Base-by-base conservation (phyloP, 2,329 filamentous ascomycete species). In the Bimuria novae-zelandiae region DNA sequence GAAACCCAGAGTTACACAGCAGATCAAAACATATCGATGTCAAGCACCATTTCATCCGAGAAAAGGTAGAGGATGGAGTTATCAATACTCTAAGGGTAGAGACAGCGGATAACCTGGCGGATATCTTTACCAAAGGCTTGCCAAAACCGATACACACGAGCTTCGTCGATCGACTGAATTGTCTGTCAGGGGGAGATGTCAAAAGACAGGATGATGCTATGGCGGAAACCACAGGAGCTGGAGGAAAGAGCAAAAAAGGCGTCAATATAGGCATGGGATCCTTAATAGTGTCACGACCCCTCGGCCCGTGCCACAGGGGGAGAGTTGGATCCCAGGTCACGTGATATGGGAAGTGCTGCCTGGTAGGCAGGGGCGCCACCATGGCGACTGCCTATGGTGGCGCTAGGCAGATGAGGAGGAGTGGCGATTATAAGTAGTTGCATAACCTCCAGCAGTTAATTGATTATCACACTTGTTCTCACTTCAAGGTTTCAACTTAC, bases 21-120 rank as follows among this genome's bases (percentile, higher is more conserved):
- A 30, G 49, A n/a, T 53, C 41, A 3, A 61, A 61, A 27, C 49
- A 61, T 41, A 58, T 61, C 14, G 49, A 60, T 33, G 44, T 60
- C n/a, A 43, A 52, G 11, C 45, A 60, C 27, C 49, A 61, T 32
- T 61, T 57, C 35, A 35, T 61, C 8, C 25, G 41, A 19, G 40
- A 55, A 23, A 22, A 39, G 14, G 49, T 52, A 3, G 22, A 48
- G 8, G 21, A 49, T 14, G 29, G 30, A 8, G 8, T 4, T 2
- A 41, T 55, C 6, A 41, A 23, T 7, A 43, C 29, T n/a, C 6
- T 35, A 22, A 21, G 36, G 21, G 33, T 54, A 29, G 25, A 10
- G 1, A 30, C n/a, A 12, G 35, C 27, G 17, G 33, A 45, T 4
- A 54, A 54, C 22, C 27, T 33, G 16, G 52, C 40, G 7, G 47